Evolutionary conservation across 2,329 filamentous ascomycete genomes (phyloP), one percentile per base, ranked within the genome.

Genomic region (Nigrospora sphaerica): DNA sequence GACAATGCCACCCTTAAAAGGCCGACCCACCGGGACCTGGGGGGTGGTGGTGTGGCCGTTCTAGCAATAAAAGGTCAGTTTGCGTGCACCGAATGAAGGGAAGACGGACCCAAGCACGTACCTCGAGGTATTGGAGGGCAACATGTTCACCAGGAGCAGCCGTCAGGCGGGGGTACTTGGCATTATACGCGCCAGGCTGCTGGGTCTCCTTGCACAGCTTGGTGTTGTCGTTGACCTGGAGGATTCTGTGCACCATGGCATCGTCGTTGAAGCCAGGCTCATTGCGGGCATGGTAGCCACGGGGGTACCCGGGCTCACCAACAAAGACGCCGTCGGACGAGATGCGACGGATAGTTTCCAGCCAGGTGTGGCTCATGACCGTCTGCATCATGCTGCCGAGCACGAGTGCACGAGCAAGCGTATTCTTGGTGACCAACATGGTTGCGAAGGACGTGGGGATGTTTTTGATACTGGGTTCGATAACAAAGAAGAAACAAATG

Each of bases 291-390:
- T 81, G 64, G 59, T 82, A 88, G 40, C 82, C 84, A 52, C 90
- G 84, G n/a, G 85, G 71, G 61, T 84, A 95, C 32, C 92, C 92
- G 19, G 78, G 71, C 9, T 75, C 63, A 28, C 86, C 86, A 17
- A 83, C 70, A 61, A 90, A 88, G 32, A 80, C 80, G 46, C 90
- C 91, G 57, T 89, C 86, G 28, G 78, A 63, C 45, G 81, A 79
- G 62, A 96, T 82, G 47, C 81, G 80, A 51, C 74, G 78, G 42
- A 92, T 72, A 57, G 84, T 73, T 66, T 96, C 90, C 41, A 92
- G 77, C 91, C 91, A 96, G 16, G 82, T 85, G 67, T 96, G 92
- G 33, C 80, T 83, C 23, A 54, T 54, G 32, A 58, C 63, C 6
- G 59, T 53, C 42, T 57, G 52, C 6, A 54, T 53, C 35, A 68